These are phyloP conservation scores for Hypoxylon cercidicola DNA, from an alignment of 495 filamentous ascomycete genomes.

Conservation along the genomic window DNA sequence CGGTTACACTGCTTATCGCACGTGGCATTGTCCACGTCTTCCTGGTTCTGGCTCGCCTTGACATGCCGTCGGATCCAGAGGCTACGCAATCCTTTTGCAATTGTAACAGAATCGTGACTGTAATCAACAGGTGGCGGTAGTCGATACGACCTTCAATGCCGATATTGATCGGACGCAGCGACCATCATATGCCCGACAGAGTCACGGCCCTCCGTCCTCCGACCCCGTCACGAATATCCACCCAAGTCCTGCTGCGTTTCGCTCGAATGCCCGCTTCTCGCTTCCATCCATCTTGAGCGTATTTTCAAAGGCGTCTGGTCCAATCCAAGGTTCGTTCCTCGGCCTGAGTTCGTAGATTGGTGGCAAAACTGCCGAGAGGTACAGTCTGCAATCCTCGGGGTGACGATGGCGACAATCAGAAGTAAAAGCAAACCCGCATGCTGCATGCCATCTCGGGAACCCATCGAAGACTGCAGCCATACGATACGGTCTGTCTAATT, in stretches of 20 bases:
- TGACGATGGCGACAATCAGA: too few relatives aligned
- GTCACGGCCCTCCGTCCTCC: background rate
- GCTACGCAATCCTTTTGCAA: constrained; percentile 4
- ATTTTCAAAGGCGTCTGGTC: background rate
- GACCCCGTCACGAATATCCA: background rate
- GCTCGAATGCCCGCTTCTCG: background rate
- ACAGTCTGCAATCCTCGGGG: too few relatives aligned
- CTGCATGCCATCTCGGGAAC: too few relatives aligned
- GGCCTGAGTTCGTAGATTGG: too few relatives aligned
- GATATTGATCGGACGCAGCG: background rate
- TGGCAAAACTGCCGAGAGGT: too few relatives aligned
- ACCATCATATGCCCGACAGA: background rate
- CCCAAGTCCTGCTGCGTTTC: background rate
- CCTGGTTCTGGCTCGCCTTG: constrained; percentile 11
- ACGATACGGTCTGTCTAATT: too few relatives aligned
- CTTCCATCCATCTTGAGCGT: background rate
- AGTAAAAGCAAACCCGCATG: too few relatives aligned
- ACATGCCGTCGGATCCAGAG: constrained; percentile 7
- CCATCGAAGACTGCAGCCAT: too few relatives aligned
- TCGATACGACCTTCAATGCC: background rate
- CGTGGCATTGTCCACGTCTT: constrained; percentile 19
- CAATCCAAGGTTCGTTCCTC: too few relatives aligned
- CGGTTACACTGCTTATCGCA: constrained; percentile 36
- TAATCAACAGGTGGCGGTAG: background rate
- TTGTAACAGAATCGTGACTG: background rate